Evolutionary conservation across 2,329 filamentous ascomycete species (phyloP).

Genomic region (Pezicula neosporulosa): DNA sequence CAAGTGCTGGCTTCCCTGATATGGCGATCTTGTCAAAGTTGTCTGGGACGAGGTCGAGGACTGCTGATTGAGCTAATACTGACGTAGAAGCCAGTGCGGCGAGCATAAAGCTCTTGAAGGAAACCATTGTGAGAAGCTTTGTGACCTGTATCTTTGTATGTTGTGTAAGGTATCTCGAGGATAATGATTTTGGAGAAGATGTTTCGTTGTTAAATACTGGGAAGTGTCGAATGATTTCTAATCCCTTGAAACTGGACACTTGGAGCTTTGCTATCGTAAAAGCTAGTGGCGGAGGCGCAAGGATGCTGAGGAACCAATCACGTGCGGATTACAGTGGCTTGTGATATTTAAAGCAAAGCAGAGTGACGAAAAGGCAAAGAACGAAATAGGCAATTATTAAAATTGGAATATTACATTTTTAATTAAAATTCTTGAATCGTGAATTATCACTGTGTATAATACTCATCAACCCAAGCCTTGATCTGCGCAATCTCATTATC

Average conservation of each 20-base stretch:
- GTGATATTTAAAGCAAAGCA: no score
- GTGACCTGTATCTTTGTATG: slow-evolving; percentile 1
- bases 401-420: no score
- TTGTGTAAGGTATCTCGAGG: background rate
- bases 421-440: no score
- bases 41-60: slow-evolving; percentile 81
- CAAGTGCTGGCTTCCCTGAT: slow-evolving; percentile 89
- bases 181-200: background rate
- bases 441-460: slow-evolving; percentile 6
- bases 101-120: slow-evolving; percentile 58
- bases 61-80: slow-evolving; percentile 66
- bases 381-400: no score
- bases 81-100: slow-evolving; percentile 42
- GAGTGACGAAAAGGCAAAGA: no score
- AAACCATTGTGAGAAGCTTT: slow-evolving; percentile 25
- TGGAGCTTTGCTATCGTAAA: background rate
- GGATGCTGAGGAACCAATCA: background rate
- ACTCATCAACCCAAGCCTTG: slow-evolving; percentile 51
- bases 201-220: background rate
- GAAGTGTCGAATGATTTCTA: background rate
- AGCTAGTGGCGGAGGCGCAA: background rate
- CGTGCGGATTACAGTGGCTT: no score
- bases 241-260: background rate
- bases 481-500: slow-evolving; percentile 47
- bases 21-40: slow-evolving; percentile 93